Evolutionary conservation across 78 protist genomes (phyloP).

Genomic region (Dictyostelium discoideum): dicty_2.7 NC_007089.4:1479501-1480000

Average conservation of each 20-base stretch:
- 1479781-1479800: background rate
- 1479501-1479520: conserved; percentile 6
- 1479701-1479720: background rate
- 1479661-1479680: background rate
- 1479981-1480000: background rate
- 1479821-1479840: background rate
- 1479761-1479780: conserved; percentile 10
- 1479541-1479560: background rate
- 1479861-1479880: background rate
- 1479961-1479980: background rate
- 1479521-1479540: background rate
- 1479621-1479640: background rate
- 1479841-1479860: background rate
- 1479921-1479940: too few species aligned
- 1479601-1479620: conserved; percentile 4
- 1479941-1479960: too few species aligned
- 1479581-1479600: background rate
- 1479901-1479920: too few species aligned
- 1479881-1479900: background rate
- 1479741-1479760: background rate
- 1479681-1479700: conserved; percentile 19
- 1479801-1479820: background rate
- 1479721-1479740: background rate
- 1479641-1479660: background rate
- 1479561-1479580: background rate